Percentiles rank a stretch among this genome's conserved stretches.
These are phyloP conservation scores for Chaetomium tenue DNA, from an alignment of 495 filamentous ascomycete genomes.

Conservation along the genomic window DNA sequence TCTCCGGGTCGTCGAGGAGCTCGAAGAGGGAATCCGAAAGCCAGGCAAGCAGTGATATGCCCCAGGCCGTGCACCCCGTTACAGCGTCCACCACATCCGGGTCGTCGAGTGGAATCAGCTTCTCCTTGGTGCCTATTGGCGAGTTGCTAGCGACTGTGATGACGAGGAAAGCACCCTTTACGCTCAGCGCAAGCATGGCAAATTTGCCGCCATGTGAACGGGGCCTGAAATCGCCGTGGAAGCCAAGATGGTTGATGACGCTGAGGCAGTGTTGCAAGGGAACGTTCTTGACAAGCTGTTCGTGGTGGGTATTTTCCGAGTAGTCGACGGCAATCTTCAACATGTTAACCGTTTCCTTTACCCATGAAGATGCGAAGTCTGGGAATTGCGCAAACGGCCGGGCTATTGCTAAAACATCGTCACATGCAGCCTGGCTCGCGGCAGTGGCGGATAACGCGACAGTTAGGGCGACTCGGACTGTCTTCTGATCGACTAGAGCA, in stretches of 20 bases:
- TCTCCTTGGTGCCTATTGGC: constrained; percentile 37
- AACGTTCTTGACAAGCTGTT: constrained; percentile 66
- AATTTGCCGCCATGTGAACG: constrained; percentile 65
- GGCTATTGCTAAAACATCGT: constrained; percentile 72
- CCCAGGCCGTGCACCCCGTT: constrained; percentile 61
- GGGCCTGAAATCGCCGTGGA: constrained; percentile 56
- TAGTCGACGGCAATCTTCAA: constrained; percentile 69
- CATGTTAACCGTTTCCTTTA: constrained; percentile 63
- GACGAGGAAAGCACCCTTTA: constrained; percentile 66
- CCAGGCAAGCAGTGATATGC: constrained; percentile 65
- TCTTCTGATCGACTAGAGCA: constrained; percentile 40
- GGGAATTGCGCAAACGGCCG: constrained; percentile 48
- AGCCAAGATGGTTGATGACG: constrained; percentile 67
- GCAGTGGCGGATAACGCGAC: constrained; percentile 46
- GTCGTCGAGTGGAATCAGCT: constrained; percentile 60
- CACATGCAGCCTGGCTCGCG: constrained; percentile 58
- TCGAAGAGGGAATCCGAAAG: constrained; percentile 65
- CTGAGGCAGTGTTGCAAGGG: constrained; percentile 68
- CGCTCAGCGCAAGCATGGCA: constrained; percentile 68
- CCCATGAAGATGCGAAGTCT: constrained; percentile 53
- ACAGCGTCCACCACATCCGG: constrained; percentile 59
- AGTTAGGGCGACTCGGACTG: constrained; percentile 41
- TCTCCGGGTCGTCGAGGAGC: constrained; percentile 55
- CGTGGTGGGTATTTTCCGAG: constrained; percentile 63
- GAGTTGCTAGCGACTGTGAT: constrained; percentile 60